These are phyloP conservation scores for Cantharellus anzutake DNA, from an alignment of 768 basidiomycete species.

Conservation along the genomic window DNA sequence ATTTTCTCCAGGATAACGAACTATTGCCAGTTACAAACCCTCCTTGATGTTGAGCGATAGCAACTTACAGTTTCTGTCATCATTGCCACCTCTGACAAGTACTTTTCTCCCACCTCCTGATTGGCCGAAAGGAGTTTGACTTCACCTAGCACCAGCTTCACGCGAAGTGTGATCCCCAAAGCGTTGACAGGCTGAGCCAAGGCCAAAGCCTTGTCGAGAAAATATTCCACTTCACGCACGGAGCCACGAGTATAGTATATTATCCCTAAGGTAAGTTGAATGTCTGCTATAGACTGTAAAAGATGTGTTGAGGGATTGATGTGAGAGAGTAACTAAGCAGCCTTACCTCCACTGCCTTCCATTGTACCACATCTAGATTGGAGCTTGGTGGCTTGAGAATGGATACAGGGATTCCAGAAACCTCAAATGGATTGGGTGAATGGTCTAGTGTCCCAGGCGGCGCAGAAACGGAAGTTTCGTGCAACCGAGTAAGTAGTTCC, in stretches of 20 bases:
- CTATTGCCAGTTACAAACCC: too few species aligned
- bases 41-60: too few species aligned
- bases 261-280: slow-evolving; percentile 39
- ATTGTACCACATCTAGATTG: slow-evolving; percentile 6
- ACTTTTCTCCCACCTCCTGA: background rate
- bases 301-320: background rate
- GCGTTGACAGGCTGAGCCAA: slow-evolving; percentile 52
- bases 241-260: slow-evolving; percentile 60
- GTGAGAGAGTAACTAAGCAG: slow-evolving; percentile 21
- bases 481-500: slow-evolving; percentile 34
- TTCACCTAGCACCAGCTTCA: slow-evolving; percentile 47
- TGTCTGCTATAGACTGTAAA: slow-evolving; percentile 37
- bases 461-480: background rate
- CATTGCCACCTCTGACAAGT: background rate
- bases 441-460: slow-evolving; percentile 5
- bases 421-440: slow-evolving; percentile 35
- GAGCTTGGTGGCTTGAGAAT: too few species aligned
- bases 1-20: background rate
- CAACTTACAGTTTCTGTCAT: too few species aligned
- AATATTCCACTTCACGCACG: slow-evolving; percentile 68
- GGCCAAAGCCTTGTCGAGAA: slow-evolving; percentile 55
- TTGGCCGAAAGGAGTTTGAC: slow-evolving; percentile 45
- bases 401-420: background rate
- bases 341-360: slow-evolving; percentile 25
- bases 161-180: slow-evolving; percentile 42